A percentile compares a stretch with the other conserved stretches of the same genome.
phyloP scores from a whole-genome alignment of 2,329 filamentous ascomycete genomes.

The Madurella fahalii region DNA sequence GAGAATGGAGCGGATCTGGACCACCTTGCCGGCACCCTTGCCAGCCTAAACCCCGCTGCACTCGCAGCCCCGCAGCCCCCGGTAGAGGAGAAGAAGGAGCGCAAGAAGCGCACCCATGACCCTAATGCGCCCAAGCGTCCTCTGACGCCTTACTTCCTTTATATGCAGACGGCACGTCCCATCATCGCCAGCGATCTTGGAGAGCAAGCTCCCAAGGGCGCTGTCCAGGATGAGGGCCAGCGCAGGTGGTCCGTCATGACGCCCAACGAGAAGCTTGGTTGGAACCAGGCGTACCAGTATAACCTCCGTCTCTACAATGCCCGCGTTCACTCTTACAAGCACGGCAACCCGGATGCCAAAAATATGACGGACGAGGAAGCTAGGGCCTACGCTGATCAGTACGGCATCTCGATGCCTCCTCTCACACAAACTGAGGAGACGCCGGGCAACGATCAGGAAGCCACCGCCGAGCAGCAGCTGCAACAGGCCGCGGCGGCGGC shows the following conservation, averaged over 20 bases:
- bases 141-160: conserved; percentile 91
- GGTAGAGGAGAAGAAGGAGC: conserved; percentile 74
- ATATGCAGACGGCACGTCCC: conserved; percentile 81
- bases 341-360: conserved; percentile 54
- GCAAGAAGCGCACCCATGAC: conserved; percentile 81
- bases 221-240: conserved; percentile 83
- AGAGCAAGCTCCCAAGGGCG: conserved; percentile 71
- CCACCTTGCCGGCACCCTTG: conserved; percentile 49
- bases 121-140: conserved; percentile 94
- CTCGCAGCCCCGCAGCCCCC: conserved; percentile 39
- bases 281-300: conserved; percentile 65
- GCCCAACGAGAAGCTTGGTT: conserved; percentile 65
- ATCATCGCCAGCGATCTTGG: conserved; percentile 78
- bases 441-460: conserved; percentile 49
- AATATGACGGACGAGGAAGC: conserved; percentile 60
- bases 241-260: conserved; percentile 79
- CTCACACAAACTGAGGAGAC: conserved; percentile 43
- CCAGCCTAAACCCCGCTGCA: conserved; percentile 42
- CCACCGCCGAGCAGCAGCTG: conserved; percentile 59
- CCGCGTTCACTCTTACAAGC: conserved; percentile 61
- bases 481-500: conserved; percentile 39
- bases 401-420: conserved; percentile 51
- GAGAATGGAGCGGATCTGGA: conserved; percentile 46
- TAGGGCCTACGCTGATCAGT: conserved; percentile 55
- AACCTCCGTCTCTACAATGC: conserved; percentile 64